Evolutionary conservation across 345 rosid species (phyloP).

Genomic region (Erucastrum elatum): DNA sequence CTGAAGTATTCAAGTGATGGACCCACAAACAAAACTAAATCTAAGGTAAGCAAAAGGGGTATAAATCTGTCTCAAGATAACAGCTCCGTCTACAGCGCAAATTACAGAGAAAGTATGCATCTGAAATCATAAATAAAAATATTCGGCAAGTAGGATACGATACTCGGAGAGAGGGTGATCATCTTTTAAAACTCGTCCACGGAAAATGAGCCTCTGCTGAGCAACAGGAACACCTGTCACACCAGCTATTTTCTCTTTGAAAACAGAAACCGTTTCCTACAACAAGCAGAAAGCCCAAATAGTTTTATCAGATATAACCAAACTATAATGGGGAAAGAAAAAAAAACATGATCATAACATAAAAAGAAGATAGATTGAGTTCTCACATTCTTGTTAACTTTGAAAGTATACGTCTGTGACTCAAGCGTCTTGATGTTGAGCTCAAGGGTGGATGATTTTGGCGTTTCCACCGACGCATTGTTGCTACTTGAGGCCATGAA

Average conservation of each 20-base stretch:
- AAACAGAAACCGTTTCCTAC: constrained; percentile 69
- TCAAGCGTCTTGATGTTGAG: constrained; percentile 86
- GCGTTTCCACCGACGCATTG: constrained; percentile 49
- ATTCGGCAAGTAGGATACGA: constrained; percentile 61
- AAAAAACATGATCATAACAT: background rate
- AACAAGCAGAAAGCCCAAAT: constrained; percentile 25
- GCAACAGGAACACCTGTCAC: constrained; percentile 74
- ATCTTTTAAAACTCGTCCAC: constrained; percentile 91
- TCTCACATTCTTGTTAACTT: constrained; percentile 74
- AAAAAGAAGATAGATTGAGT: background rate
- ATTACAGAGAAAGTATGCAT: too few relatives aligned
- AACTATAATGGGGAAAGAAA: background rate
- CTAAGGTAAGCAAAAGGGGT: background rate
- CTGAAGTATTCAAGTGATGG: background rate
- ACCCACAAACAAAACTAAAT: constrained; percentile 1
- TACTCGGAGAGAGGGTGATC: constrained; percentile 85
- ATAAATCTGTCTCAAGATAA: background rate
- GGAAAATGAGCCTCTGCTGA: constrained; percentile 88
- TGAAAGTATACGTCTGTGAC: constrained; percentile 67
- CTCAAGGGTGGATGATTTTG: constrained; percentile 63
- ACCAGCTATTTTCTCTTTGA: constrained; percentile 85
- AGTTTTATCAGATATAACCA: background rate
- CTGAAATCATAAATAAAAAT: too few relatives aligned
- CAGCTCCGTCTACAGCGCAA: background rate
- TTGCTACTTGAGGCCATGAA: constrained; percentile 54